These are phyloP conservation scores for Silene latifolia DNA, from an alignment of 148 eudicot genomes.

Conservation along the genomic window DNA sequence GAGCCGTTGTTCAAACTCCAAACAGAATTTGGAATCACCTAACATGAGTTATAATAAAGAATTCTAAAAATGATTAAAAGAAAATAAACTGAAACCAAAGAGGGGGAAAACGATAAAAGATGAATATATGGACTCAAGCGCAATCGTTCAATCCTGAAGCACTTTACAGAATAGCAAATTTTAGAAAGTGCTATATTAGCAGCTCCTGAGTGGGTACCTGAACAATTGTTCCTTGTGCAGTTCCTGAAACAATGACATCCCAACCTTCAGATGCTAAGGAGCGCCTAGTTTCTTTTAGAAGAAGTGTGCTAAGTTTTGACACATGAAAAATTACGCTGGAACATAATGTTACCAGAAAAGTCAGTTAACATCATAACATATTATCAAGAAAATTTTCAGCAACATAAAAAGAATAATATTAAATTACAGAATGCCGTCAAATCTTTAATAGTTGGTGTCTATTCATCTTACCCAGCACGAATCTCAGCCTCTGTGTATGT, in stretches of 20 bases:
- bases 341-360: conserved; percentile 26
- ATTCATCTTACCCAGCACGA: conserved; percentile 78
- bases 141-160: background rate
- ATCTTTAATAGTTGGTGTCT: background rate
- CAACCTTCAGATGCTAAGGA: conserved; percentile 77
- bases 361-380: conserved; percentile 21
- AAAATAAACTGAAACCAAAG: background rate
- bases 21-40: background rate
- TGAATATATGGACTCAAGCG: background rate
- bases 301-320: conserved; percentile 80
- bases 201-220: conserved; percentile 40
- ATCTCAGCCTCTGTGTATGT: conserved; percentile 94
- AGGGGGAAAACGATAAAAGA: too few species aligned
- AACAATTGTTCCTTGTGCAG: conserved; percentile 66
- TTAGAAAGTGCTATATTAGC: background rate
- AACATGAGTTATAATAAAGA: background rate
- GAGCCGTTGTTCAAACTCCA: background rate
- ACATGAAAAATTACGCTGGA: conserved; percentile 90
- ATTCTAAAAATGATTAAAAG: background rate
- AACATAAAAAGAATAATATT: background rate
- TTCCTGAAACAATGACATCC: conserved; percentile 96
- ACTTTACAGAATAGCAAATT: background rate
- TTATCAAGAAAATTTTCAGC: background rate
- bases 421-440: background rate
- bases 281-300: conserved; percentile 68